Conservation (phyloP, 1,284 basidiomycete species). For the Acaromyces ingoldii region DNA sequence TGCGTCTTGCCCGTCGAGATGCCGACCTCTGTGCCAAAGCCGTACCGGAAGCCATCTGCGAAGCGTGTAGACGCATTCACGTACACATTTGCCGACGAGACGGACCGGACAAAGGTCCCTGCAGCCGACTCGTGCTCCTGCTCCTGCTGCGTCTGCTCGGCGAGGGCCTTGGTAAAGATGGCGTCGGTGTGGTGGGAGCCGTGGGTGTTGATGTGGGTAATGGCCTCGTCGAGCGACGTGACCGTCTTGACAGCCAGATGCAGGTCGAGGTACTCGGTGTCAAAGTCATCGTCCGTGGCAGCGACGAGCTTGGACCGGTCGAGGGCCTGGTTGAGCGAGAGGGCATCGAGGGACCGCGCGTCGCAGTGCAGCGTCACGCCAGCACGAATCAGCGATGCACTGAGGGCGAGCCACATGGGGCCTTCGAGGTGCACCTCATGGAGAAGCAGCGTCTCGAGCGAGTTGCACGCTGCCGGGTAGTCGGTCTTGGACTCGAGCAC, state of each 20-base stretch:
- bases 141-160: neutral
- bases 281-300: constrained; percentile 61
- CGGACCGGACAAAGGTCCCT: constrained; percentile 72
- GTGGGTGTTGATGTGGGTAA: constrained; percentile 84
- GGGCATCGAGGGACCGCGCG: constrained; percentile 30
- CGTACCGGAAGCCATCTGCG: constrained; percentile 93
- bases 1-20: constrained; percentile 96
- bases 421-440: constrained; percentile 62
- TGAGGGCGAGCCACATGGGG: constrained; percentile 71
- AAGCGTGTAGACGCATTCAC: constrained; percentile 93
- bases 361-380: constrained; percentile 80
- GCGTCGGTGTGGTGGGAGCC: constrained; percentile 92
- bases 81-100: constrained; percentile 88
- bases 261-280: constrained; percentile 68
- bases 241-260: constrained; percentile 66
- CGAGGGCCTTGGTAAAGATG: constrained; percentile 78
- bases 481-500: constrained; percentile 89
- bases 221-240: constrained; percentile 67
- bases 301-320: too few species aligned
- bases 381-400: constrained; percentile 63
- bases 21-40: constrained; percentile 95
- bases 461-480: constrained; percentile 95
- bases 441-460: constrained; percentile 83
- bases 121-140: constrained; percentile 52
- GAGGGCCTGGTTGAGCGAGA: constrained; percentile 45